Conservation (phyloP, 2,329 filamentous ascomycete species). For the Alternaria atra region DNA sequence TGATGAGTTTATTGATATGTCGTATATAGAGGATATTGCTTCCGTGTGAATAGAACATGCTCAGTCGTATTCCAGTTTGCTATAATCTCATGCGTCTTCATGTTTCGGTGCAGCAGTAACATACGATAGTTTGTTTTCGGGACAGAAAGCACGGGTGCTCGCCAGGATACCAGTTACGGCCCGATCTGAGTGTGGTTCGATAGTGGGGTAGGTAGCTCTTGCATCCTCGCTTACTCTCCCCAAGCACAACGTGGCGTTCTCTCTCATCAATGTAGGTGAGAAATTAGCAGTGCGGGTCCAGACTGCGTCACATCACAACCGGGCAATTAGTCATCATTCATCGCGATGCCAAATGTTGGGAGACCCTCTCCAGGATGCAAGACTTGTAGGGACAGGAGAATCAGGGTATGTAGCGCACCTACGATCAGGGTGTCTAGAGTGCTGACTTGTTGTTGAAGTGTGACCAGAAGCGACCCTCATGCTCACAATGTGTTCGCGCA, state of each 20-base stretch:
- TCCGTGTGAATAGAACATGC: background rate
- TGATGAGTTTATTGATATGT: constrained; percentile 1
- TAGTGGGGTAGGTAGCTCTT: background rate
- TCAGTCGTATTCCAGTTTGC: background rate
- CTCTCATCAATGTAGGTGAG: constrained; percentile 3
- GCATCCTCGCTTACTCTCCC: constrained; percentile 1
- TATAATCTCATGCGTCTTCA: background rate
- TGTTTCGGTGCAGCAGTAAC: background rate
- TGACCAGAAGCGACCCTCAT: constrained; percentile 45
- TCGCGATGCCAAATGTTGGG: constrained; percentile 42
- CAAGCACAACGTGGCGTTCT: constrained; percentile 3
- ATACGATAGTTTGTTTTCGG: background rate
- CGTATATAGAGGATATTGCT: constrained; percentile 3
- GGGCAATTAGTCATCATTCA: constrained; percentile 4
- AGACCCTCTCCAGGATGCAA: constrained; percentile 45
- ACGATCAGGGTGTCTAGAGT: background rate
- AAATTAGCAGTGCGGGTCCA: constrained; percentile 3
- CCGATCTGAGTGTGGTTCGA: background rate
- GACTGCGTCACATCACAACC: background rate
- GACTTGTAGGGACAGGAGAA: constrained; percentile 42
- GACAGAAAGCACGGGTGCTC: background rate
- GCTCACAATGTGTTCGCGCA: constrained; percentile 42
- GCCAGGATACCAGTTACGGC: background rate
- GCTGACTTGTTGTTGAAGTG: constrained; percentile 29
- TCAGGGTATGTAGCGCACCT: constrained; percentile 33